Evolutionary conservation across 169 alveolate species (phyloP), one percentile per base, ranked within the genome.

Genomic region (Cryptosporidium ubiquitum): DNA sequence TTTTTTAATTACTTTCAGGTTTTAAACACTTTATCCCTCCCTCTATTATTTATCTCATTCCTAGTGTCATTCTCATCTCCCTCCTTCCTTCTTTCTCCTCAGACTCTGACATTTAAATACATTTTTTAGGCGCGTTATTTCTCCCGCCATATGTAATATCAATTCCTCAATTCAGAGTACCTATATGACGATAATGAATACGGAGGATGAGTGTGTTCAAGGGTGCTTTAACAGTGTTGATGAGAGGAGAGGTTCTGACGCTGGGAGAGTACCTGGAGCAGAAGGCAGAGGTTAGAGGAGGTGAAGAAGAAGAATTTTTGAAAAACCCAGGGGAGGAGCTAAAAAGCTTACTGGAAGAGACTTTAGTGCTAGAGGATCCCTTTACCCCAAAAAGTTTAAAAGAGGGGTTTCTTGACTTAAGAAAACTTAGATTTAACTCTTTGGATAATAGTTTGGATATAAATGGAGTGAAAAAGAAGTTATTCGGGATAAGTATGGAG

Each of bases 191-290:
- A 7, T 26, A 55, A 26, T 55, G 66, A 55, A 55, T 55, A 23
- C 37, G 20, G 66, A 79, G 52, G 69, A 79, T 79, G 89, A 60
- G 37, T 40, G 42, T 33, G 40, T 20, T 79, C 52, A 79, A 42
- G 40, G 75, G 68, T 40, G 37, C 75, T 29, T 42, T 79, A 14
- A 29, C 79, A 29, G 64, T 60, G 31, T 14, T 79, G 52, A 26
- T 79, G 33, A 79, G 44, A 10, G 33, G 33, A 33, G 47, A 47
- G 33, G 89, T 79, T 18, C 26, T 44, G 49, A 79, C 75, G 37
- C 68, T 79, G 40, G 33, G 66, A 42, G 89, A 79, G 61, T 79
- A 79, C 69, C 64, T 79, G 66, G 74, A 61, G 31, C 31, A 61
- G 14, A 26, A 47, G 40, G 14, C 23, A 20, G 39, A n/a, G 29